A percentile compares a stretch with the other conserved stretches of the same genome.
Evolutionary conservation across 345 rosid species (phyloP).

Genomic region (Populus alba): DNA sequence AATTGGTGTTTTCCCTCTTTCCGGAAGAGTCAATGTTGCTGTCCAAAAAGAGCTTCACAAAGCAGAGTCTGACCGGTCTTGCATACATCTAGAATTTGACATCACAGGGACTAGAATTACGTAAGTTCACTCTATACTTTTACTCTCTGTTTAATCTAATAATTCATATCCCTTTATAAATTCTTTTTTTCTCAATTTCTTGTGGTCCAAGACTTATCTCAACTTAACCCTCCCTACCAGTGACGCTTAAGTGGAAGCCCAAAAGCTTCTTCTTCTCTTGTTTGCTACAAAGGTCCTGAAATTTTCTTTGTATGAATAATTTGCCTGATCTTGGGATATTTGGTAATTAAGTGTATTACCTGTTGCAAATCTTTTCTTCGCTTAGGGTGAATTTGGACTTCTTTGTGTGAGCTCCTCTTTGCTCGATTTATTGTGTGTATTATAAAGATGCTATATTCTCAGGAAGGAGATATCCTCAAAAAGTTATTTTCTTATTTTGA

Average conservation of each 20-base stretch:
- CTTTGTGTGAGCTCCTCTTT: background rate
- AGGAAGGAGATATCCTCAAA: background rate
- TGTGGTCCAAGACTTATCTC: background rate
- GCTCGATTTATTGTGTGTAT: background rate
- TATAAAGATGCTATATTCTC: background rate
- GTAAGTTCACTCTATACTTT: slow-evolving; percentile 43
- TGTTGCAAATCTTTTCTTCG: background rate
- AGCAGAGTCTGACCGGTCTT: slow-evolving; percentile 84
- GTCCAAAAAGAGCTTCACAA: slow-evolving; percentile 80
- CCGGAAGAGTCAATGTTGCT: slow-evolving; percentile 70
- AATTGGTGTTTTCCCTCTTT: slow-evolving; percentile 4
- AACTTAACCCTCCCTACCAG: too few relatives aligned
- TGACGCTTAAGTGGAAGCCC: background rate
- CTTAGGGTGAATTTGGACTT: background rate
- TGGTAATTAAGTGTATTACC: too few relatives aligned
- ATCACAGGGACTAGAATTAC: slow-evolving; percentile 60
- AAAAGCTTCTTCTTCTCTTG: background rate
- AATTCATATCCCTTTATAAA: background rate
- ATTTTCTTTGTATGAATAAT: background rate
- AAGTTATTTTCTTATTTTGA: background rate
- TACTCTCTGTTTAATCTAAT: background rate
- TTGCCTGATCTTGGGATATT: too few relatives aligned
- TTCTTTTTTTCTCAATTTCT: too few relatives aligned
- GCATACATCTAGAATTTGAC: slow-evolving; percentile 93
- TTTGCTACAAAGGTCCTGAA: background rate